phyloP scores from a whole-genome alignment of 352 stramenopile genomes.

The Peronospora belbahrii region DNA sequence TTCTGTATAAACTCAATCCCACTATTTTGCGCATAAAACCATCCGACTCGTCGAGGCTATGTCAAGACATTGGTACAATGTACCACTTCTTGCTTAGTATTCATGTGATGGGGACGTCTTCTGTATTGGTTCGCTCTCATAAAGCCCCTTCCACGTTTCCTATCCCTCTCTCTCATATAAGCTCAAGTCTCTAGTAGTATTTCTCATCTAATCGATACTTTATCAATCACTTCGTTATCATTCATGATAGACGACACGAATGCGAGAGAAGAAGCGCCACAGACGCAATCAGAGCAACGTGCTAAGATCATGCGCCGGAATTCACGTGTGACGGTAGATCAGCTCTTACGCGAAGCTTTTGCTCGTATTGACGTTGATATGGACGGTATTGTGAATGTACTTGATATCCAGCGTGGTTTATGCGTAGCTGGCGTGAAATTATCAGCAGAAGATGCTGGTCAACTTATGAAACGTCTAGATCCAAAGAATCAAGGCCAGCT shows the following conservation, averaged over 20 bases:
- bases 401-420: slow-evolving; percentile 71
- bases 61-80: too few species aligned
- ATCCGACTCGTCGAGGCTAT: too few species aligned
- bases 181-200: too few species aligned
- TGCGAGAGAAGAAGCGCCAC: background rate
- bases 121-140: too few species aligned
- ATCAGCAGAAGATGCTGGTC: slow-evolving; percentile 41
- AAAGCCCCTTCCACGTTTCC: too few species aligned
- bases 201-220: too few species aligned
- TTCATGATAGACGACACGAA: slow-evolving; percentile 13
- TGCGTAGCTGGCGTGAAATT: slow-evolving; percentile 54
- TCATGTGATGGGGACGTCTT: too few species aligned
- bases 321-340: slow-evolving; percentile 72
- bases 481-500: slow-evolving; percentile 59
- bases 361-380: slow-evolving; percentile 61
- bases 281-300: slow-evolving; percentile 8
- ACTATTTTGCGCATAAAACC: too few species aligned
- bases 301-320: slow-evolving; percentile 63
- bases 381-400: slow-evolving; percentile 59
- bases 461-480: slow-evolving; percentile 66
- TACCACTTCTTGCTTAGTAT: too few species aligned
- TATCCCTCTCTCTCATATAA: too few species aligned
- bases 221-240: too few species aligned
- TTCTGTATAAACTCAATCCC: too few species aligned
- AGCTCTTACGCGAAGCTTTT: slow-evolving; percentile 66